Percentiles rank a stretch among this genome's conserved stretches.
phyloP scores from a whole-genome alignment of 106 monocot species.

The Dactylorhiza incarnata region DNA sequence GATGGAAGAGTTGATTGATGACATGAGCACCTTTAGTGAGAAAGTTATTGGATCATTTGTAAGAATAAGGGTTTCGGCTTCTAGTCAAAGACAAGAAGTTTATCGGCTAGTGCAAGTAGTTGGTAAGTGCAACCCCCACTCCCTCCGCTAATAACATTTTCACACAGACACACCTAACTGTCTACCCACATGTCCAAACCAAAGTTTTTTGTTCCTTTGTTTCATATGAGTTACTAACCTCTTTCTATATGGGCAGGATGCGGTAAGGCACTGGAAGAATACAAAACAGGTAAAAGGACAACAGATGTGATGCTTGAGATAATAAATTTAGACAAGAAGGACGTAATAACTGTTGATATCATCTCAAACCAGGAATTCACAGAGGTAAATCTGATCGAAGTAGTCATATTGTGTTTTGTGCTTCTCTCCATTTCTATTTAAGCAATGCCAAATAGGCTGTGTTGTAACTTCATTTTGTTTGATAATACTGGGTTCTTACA shows the following conservation, averaged over 20 bases:
- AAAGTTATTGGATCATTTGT: slow-evolving; percentile 93
- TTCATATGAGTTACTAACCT: background rate
- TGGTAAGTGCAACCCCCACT: slow-evolving; percentile 36
- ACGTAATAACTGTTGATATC: slow-evolving; percentile 75
- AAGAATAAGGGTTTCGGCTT: slow-evolving; percentile 77
- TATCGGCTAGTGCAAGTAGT: slow-evolving; percentile 83
- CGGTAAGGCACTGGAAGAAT: slow-evolving; percentile 50
- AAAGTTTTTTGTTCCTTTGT: background rate
- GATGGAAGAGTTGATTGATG: slow-evolving; percentile 86
- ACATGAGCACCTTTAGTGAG: slow-evolving; percentile 48
- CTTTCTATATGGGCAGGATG: slow-evolving; percentile 43
- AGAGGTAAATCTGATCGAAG: slow-evolving; percentile 42
- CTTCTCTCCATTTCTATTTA: background rate
- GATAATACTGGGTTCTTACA: background rate
- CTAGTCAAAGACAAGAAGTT: slow-evolving; percentile 65
- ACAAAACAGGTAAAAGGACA: slow-evolving; percentile 68
- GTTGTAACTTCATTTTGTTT: background rate
- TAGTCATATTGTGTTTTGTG: background rate
- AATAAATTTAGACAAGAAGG: slow-evolving; percentile 82
- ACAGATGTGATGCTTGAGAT: slow-evolving; percentile 88
- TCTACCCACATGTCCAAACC: background rate
- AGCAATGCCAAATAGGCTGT: background rate
- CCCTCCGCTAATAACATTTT: background rate
- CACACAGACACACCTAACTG: background rate
- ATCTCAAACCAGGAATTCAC: slow-evolving; percentile 98